Evolutionary conservation across 1,284 basidiomycete genomes (phyloP).

Genomic region (Earliella scabrosa): DNA sequence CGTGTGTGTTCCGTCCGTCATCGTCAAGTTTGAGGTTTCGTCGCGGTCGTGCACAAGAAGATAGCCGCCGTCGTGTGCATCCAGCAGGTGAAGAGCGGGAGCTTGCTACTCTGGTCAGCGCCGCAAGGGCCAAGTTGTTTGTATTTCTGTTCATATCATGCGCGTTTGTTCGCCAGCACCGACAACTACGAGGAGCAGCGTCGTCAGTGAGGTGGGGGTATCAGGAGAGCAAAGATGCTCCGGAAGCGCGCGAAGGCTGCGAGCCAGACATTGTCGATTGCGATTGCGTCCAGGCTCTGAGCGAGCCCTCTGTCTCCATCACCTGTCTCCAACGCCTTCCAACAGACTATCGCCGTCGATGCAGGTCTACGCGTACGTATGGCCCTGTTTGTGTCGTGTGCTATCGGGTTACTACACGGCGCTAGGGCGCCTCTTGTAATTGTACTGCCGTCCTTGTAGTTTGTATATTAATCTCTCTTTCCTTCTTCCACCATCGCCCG

Average conservation of each 20-base stretch:
- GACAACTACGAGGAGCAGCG: constrained; percentile 96
- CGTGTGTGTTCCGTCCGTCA: constrained; percentile 99
- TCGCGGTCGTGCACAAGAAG: constrained; percentile 48
- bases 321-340: too few relatives aligned
- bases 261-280: constrained; percentile 63
- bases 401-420: too few relatives aligned
- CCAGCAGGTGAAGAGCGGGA: constrained; percentile 97
- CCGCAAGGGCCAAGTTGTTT: constrained; percentile 96
- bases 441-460: too few relatives aligned
- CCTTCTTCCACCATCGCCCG: not conserved
- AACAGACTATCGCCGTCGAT: too few relatives aligned
- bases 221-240: constrained; percentile 95
- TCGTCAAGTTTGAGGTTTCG: constrained; percentile 98
- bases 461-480: too few relatives aligned
- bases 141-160: too few relatives aligned
- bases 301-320: not conserved
- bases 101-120: constrained; percentile 90
- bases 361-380: too few relatives aligned
- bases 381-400: too few relatives aligned
- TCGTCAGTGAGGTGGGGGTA: constrained; percentile 95
- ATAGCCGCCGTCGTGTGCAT: constrained; percentile 68
- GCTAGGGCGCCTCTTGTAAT: too few relatives aligned
- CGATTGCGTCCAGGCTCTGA: constrained; percentile 67
- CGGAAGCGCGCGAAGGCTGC: constrained; percentile 93
- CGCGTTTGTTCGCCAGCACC: constrained; percentile 61